Evolutionary conservation across 495 filamentous ascomycete species (phyloP).

Genomic region (Chaetomium cochliodes): DNA sequence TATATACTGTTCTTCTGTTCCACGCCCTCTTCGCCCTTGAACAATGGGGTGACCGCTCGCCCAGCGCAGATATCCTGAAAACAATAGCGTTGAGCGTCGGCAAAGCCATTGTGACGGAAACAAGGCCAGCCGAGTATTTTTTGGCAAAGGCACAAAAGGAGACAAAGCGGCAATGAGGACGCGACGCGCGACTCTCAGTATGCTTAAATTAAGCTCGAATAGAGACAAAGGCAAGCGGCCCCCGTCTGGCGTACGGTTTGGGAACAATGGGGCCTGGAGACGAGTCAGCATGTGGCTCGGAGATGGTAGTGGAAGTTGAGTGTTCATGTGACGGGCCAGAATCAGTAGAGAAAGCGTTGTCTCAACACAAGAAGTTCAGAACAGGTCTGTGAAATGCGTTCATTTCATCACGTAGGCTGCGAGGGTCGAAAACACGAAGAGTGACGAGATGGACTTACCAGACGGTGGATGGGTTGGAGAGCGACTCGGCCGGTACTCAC

Average conservation of each 20-base stretch:
- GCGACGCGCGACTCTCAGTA: background rate
- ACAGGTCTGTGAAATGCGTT: slow-evolving; percentile 58
- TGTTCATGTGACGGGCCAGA: background rate
- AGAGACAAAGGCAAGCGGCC: slow-evolving; percentile 10
- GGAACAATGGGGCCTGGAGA: background rate
- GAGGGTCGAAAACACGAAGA: background rate
- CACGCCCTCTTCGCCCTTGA: background rate
- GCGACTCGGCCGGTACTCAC: background rate
- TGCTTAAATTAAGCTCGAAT: slow-evolving; percentile 13
- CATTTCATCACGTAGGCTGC: slow-evolving; percentile 44
- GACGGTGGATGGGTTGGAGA: background rate
- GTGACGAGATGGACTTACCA: background rate
- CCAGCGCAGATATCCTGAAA: background rate
- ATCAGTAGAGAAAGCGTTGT: slow-evolving; percentile 47
- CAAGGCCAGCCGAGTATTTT: slow-evolving; percentile 9
- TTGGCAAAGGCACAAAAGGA: background rate
- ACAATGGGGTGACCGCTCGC: slow-evolving; percentile 15
- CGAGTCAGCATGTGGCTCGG: background rate
- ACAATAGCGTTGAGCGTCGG: slow-evolving; percentile 1
- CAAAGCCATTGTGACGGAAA: slow-evolving; percentile 16
- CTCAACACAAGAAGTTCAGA: slow-evolving; percentile 54
- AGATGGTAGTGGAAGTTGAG: background rate
- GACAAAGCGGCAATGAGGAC: slow-evolving; percentile 6
- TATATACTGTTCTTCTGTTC: slow-evolving; percentile 9
- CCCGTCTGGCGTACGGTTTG: background rate